These are phyloP conservation scores for Epichloe typhina DNA, from an alignment of 2,329 filamentous ascomycete genomes.

Conservation along the genomic window DNA sequence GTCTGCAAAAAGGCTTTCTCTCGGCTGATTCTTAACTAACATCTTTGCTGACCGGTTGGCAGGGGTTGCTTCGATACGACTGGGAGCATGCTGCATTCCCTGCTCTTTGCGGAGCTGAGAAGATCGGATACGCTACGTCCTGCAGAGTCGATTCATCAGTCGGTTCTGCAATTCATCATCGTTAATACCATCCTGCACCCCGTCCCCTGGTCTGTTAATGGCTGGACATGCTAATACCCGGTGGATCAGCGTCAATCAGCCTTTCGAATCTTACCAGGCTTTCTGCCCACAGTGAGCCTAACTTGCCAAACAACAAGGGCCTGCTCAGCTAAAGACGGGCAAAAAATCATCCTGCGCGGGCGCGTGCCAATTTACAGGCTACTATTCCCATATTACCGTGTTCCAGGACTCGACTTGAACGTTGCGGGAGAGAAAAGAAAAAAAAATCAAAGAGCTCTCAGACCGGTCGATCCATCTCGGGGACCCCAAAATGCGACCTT, in stretches of 20 bases:
- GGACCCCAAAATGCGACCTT: slow-evolving; percentile 3
- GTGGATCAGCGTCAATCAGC: not conserved
- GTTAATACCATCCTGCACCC: not conserved
- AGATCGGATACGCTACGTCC: slow-evolving; percentile 3
- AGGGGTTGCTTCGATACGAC: slow-evolving; percentile 1
- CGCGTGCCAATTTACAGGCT: not conserved
- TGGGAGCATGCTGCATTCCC: not conserved
- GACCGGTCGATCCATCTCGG: slow-evolving; percentile 3
- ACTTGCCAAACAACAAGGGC: not conserved
- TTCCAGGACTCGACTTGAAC: not conserved
- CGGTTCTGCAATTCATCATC: slow-evolving; percentile 1
- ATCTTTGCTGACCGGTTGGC: not conserved
- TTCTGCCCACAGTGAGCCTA: not conserved
- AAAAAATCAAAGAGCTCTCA: not conserved
- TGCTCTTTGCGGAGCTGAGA: slow-evolving; percentile 2
- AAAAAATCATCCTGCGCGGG: not conserved
- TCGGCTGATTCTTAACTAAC: not conserved
- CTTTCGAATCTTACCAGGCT: not conserved
- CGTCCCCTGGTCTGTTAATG: not conserved
- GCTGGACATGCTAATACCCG: not conserved
- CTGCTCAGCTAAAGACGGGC: not conserved
- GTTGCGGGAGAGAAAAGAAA: not conserved
- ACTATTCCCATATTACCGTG: not conserved
- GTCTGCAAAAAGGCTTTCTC: not conserved
- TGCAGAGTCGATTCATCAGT: slow-evolving; percentile 3